phyloP scores from a whole-genome alignment of 805 yeast species.

The Kodamaea sagamina region DNA sequence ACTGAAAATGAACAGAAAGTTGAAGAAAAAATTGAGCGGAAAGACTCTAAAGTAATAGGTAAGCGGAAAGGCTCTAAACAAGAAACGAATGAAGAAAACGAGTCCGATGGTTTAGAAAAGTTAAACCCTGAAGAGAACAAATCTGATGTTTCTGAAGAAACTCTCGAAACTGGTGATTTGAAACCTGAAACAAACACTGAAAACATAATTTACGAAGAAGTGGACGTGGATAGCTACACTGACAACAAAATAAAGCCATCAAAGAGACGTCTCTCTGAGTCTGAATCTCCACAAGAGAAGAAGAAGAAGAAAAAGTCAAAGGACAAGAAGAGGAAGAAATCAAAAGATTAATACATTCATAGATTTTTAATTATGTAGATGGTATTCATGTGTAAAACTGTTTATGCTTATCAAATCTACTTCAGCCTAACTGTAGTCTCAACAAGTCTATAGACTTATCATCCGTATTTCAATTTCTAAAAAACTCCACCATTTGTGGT shows the following conservation, averaged over 20 bases:
- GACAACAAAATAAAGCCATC: slow-evolving; percentile 4
- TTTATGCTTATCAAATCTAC: too few relatives aligned
- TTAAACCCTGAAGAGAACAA: slow-evolving; percentile 3
- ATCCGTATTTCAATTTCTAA: too few relatives aligned
- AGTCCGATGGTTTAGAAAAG: too few relatives aligned
- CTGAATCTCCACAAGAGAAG: slow-evolving; percentile 13
- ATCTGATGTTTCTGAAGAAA: too few relatives aligned
- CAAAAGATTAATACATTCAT: not conserved
- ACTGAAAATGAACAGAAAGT: slow-evolving; percentile 13
- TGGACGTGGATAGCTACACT: slow-evolving; percentile 4
- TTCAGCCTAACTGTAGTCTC: too few relatives aligned
- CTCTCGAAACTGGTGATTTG: not conserved
- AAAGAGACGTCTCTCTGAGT: slow-evolving; percentile 4
- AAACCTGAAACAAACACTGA: not conserved
- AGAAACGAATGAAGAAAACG: too few relatives aligned
- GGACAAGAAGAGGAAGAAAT: slow-evolving; percentile 11
- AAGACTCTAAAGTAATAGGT: too few relatives aligned
- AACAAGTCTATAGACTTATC: too few relatives aligned
- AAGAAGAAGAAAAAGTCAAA: slow-evolving; percentile 11
- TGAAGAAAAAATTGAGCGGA: too few relatives aligned
- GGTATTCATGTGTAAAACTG: not conserved
- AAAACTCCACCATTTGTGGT: not conserved
- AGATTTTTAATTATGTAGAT: not conserved
- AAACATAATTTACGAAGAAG: slow-evolving; percentile 7
- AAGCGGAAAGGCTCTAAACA: too few relatives aligned